Evolutionary conservation across 2,329 filamentous ascomycete genomes (phyloP).

Genomic region (Aspergillus proliferans): DNA sequence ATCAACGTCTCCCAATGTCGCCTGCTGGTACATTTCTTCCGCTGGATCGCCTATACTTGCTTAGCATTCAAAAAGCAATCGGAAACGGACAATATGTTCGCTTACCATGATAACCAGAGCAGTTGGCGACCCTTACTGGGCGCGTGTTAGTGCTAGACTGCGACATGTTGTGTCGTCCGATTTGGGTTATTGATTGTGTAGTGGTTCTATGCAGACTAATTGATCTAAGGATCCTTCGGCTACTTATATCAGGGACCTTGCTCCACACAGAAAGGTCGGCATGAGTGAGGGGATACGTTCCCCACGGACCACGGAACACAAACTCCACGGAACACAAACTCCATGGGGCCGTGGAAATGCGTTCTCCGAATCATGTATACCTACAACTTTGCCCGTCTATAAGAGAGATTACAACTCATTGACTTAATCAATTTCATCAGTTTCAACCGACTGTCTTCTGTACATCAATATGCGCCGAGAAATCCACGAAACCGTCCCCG

Average conservation of each 20-base stretch:
- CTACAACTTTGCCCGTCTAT: no score
- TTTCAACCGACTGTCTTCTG: neutral
- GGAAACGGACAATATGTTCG: neutral
- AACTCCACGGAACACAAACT: no score
- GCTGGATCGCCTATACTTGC: conserved; percentile 22
- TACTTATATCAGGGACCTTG: no score
- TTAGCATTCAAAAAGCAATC: neutral
- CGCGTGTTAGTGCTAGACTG: conserved; percentile 5
- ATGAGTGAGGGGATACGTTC: no score
- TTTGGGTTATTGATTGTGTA: neutral
- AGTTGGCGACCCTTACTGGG: conserved; percentile 28
- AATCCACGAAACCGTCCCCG: conserved; percentile 7
- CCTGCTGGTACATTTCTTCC: conserved; percentile 33
- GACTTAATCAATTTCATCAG: no score
- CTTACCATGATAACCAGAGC: conserved; percentile 26
- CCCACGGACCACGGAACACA: no score
- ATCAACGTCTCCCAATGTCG: conserved; percentile 36
- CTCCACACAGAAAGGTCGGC: no score
- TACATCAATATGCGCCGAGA: neutral
- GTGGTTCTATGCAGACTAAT: neutral
- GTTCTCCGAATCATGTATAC: no score
- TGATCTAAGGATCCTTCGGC: no score
- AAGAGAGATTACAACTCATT: no score
- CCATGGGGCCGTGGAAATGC: no score
- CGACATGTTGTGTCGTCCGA: neutral